These are phyloP conservation scores for Kodamaea kaohsiungensis DNA, from an alignment of 805 yeast genomes.

Conservation along the genomic window DNA sequence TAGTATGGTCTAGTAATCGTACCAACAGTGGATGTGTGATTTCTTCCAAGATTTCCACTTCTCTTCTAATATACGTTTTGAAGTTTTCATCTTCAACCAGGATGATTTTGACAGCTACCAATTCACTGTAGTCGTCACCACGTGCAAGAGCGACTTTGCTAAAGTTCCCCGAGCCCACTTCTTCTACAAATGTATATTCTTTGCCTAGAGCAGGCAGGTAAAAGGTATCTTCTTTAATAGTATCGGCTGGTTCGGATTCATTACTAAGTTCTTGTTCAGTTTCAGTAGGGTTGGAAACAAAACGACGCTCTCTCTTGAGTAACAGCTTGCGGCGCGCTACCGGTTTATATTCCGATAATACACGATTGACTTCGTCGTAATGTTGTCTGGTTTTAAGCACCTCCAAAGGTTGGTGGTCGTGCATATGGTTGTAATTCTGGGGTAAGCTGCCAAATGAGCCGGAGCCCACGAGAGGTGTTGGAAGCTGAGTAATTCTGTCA, in stretches of 20 bases:
- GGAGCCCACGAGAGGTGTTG: constrained; percentile 40
- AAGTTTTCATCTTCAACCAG: constrained; percentile 28
- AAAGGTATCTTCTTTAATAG: background rate
- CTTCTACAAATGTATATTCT: constrained; percentile 22
- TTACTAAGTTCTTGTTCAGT: background rate
- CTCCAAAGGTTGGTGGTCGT: constrained; percentile 3
- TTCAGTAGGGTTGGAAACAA: constrained; percentile 18
- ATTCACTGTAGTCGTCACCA: constrained; percentile 13
- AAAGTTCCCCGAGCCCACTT: constrained; percentile 69
- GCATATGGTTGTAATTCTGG: constrained; percentile 3
- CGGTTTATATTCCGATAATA: constrained; percentile 41
- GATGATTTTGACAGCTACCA: constrained; percentile 73
- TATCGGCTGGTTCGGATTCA: background rate
- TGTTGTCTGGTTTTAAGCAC: constrained; percentile 8
- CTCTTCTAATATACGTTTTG: constrained; percentile 52
- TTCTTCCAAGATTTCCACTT: constrained; percentile 60
- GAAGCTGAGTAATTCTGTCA: constrained; percentile 43
- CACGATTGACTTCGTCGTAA: constrained; percentile 17
- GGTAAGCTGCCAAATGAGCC: constrained; percentile 5
- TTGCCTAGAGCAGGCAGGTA: background rate
- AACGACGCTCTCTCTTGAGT: constrained; percentile 17
- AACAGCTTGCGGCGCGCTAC: constrained; percentile 20
- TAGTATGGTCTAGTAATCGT: constrained; percentile 13
- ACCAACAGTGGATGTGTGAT: constrained; percentile 71
- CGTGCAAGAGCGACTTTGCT: constrained; percentile 59